Evolutionary conservation across 1,284 basidiomycete species (phyloP).

Genomic region (Tylopilus orsonianus): DNA sequence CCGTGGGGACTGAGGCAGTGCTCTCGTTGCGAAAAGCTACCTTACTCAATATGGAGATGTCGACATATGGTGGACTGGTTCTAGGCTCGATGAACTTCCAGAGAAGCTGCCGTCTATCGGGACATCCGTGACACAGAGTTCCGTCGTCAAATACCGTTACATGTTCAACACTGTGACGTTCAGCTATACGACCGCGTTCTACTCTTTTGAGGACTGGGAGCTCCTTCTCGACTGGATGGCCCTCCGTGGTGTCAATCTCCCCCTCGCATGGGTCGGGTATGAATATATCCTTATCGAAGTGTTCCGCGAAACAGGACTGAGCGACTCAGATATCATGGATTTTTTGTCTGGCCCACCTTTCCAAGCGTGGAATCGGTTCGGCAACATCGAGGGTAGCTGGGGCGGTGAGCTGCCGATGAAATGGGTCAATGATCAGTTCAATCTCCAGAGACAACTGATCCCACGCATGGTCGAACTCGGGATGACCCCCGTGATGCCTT

Average conservation of each 20-base stretch:
- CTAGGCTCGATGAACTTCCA: slow-evolving; percentile 36
- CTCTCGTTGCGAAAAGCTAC: slow-evolving; percentile 30
- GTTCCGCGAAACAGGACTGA: slow-evolving; percentile 40
- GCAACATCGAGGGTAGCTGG: slow-evolving; percentile 45
- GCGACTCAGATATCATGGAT: slow-evolving; percentile 35
- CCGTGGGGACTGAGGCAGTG: background rate
- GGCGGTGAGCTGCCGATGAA: slow-evolving; percentile 35
- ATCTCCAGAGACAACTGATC: slow-evolving; percentile 39
- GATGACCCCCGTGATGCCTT: slow-evolving; percentile 45
- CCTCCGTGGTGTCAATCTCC: slow-evolving; percentile 44
- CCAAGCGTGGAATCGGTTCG: slow-evolving; percentile 44
- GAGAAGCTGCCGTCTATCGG: slow-evolving; percentile 34
- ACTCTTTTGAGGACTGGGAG: slow-evolving; percentile 42
- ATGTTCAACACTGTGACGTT: slow-evolving; percentile 48
- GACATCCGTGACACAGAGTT: slow-evolving; percentile 30
- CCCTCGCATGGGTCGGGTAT: slow-evolving; percentile 44
- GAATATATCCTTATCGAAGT: slow-evolving; percentile 40
- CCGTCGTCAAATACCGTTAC: slow-evolving; percentile 42
- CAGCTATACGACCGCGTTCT: slow-evolving; percentile 43
- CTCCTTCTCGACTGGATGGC: slow-evolving; percentile 47
- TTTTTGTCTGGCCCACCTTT: slow-evolving; percentile 46
- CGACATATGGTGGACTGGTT: slow-evolving; percentile 47
- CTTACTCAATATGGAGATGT: slow-evolving; percentile 38
- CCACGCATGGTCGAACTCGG: slow-evolving; percentile 45
- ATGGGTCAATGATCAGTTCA: slow-evolving; percentile 43